Evolutionary conservation across 306 rosid genomes (phyloP), one percentile per base, ranked within the genome.

Genomic region (Trichosanthes cucumerina): DNA sequence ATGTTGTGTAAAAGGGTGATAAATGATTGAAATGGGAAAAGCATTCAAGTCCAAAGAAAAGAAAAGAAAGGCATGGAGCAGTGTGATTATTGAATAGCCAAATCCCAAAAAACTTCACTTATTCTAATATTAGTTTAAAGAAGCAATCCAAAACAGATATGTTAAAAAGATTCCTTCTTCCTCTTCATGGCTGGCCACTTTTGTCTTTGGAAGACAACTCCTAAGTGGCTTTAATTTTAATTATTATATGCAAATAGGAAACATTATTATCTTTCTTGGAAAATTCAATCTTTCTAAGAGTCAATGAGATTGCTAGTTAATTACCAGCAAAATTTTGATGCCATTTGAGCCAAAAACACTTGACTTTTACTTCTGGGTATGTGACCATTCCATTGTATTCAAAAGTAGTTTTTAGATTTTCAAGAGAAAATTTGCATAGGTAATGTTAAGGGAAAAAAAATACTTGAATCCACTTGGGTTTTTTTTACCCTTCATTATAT

Each of bases 1-100:
- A 65, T 91, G 96, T 88, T 85, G 88, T 88, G 85, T 65, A 78
- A 86, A 84, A 79, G 84, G 96, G 96, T 85, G 92, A 92, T 79
- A 46, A 90, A 90, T 92, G 91, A 92, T 95, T 92, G 97, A 83
- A 65, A 78, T 80, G 83, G 87, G 74, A 87, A 81, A 87, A 77
- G 80, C 80, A 77, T 77, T 59, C 24, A 77, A 77, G 80, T 77
- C 54, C 70, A 85, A 84, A 76, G 76, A 76, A 79, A 13, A 14
- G 64, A 79, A 28, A 16, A 59, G 33, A 78, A 78, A 83, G 76
- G 82, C 83, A 82, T 75, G 86, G 80, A 79, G 74, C 80, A 64
- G 82, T 83, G 88, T 80, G 79, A 86, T 88, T 86, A 90, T 89
- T 83, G 81, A 79, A 81, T 87, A 81, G 80, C 79, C 83, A 86